Evolutionary conservation across 768 basidiomycete species (phyloP).

Genomic region (Xanthoconium stramineum): DNA sequence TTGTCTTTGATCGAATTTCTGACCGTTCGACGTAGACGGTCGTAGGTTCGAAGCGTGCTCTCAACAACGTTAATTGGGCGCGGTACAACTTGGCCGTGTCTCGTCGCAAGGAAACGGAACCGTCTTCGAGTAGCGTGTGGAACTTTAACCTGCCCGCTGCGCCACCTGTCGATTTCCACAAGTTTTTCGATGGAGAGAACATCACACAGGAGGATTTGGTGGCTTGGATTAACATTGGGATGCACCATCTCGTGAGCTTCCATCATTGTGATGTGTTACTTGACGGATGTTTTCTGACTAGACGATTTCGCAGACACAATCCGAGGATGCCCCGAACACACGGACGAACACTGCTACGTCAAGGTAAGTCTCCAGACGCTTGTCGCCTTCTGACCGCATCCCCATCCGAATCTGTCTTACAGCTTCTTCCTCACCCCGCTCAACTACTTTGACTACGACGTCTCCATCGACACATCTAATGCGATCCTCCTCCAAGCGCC

Average conservation of each 20-base stretch:
- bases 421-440: slow-evolving; percentile 60
- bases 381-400: not conserved
- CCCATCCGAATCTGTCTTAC: not conserved
- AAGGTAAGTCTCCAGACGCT: slow-evolving; percentile 32
- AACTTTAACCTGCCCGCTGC: slow-evolving; percentile 58
- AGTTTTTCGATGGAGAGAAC: slow-evolving; percentile 62
- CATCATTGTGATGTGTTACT: not conserved
- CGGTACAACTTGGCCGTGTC: slow-evolving; percentile 60
- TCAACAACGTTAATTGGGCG: slow-evolving; percentile 66
- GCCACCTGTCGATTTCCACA: slow-evolving; percentile 56
- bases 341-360: slow-evolving; percentile 54
- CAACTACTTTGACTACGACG: slow-evolving; percentile 64
- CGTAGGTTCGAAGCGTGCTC: slow-evolving; percentile 55
- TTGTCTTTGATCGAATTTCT: not conserved
- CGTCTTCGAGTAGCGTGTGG: slow-evolving; percentile 55
- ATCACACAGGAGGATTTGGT: slow-evolving; percentile 65
- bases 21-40: slow-evolving; percentile 39
- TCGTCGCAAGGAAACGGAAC: slow-evolving; percentile 59
- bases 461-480: slow-evolving; percentile 56
- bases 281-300: not conserved
- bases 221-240: slow-evolving; percentile 64
- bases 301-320: slow-evolving; percentile 42
- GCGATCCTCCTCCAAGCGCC: slow-evolving; percentile 48
- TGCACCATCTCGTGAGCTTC: slow-evolving; percentile 53
- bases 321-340: slow-evolving; percentile 63